A percentile compares a stretch with the other conserved stretches of the same genome.
These are phyloP conservation scores for Fennellomyces sp. DNA, from an alignment of 371 early-diverging fungal species.

Conservation along the genomic window DNA sequence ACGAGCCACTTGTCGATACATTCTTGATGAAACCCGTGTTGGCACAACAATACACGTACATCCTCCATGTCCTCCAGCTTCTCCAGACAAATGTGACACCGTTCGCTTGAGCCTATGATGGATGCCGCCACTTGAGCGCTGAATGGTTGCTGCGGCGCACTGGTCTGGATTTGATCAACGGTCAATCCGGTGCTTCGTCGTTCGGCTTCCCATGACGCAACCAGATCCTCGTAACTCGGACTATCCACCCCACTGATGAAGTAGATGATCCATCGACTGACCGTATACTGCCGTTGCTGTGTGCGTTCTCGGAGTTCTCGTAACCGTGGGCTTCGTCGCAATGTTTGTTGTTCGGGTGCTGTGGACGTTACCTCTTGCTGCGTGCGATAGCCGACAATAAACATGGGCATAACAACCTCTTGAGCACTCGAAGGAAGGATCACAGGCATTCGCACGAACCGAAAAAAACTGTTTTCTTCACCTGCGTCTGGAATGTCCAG, in stretches of 20 bases:
- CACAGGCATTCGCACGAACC: slow-evolving; percentile 16
- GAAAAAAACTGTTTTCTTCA: slow-evolving; percentile 9
- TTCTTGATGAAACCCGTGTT: slow-evolving; percentile 75
- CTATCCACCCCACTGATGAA: slow-evolving; percentile 11
- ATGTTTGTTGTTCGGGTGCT: not conserved
- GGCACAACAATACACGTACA: slow-evolving; percentile 62
- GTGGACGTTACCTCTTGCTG: not conserved
- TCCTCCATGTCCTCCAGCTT: slow-evolving; percentile 57
- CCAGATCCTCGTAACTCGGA: not conserved
- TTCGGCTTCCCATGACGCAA: not conserved
- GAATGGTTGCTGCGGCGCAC: slow-evolving; percentile 31
- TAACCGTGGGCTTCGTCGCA: slow-evolving; percentile 3
- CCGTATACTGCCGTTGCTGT: not conserved
- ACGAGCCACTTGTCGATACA: slow-evolving; percentile 79
- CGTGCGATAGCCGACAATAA: slow-evolving; percentile 15
- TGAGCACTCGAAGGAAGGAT: slow-evolving; percentile 10
- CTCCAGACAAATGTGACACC: slow-evolving; percentile 59
- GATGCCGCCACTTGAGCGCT: slow-evolving; percentile 4
- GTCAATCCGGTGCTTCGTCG: slow-evolving; percentile 15
- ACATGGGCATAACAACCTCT: slow-evolving; percentile 8
- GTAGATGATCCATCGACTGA: slow-evolving; percentile 17
- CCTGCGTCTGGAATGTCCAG: not conserved
- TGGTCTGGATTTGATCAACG: slow-evolving; percentile 29
- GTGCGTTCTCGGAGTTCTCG: not conserved
- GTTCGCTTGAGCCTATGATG: slow-evolving; percentile 13